Conservation (phyloP, 2,329 filamentous ascomycete species). For the Claviceps fusiformis region DNA sequence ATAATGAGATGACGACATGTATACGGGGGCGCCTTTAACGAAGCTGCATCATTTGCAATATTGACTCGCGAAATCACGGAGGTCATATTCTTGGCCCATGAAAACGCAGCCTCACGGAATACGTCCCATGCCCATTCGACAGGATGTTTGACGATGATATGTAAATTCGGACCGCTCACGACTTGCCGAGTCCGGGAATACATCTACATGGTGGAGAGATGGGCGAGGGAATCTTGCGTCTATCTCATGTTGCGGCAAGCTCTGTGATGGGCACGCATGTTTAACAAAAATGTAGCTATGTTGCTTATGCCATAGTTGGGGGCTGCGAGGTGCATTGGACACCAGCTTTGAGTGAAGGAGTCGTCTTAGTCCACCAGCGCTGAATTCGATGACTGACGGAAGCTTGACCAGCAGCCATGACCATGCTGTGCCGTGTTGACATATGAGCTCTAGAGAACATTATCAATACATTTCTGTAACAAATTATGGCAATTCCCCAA, state of each 20-base stretch:
- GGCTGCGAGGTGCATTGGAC: neutral
- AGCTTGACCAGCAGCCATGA: neutral
- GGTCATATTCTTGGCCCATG: neutral
- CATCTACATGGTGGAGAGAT: neutral
- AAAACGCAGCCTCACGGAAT: neutral
- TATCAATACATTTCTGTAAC: neutral
- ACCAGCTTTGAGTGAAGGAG: neutral
- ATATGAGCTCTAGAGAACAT: neutral
- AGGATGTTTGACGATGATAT: neutral
- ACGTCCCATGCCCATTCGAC: neutral
- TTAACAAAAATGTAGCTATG: neutral
- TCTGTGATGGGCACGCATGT: neutral
- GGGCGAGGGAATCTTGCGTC: neutral
- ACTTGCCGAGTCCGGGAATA: neutral
- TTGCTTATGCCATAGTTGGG: neutral
- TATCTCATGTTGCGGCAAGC: neutral
- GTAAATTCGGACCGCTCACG: neutral
- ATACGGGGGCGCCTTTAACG: neutral
- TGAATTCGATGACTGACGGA: neutral
- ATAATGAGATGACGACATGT: neutral
- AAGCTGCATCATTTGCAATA: neutral
- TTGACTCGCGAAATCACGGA: too few species aligned
- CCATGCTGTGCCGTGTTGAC: neutral
- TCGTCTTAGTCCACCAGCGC: neutral
- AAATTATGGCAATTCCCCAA: neutral